Conservation (phyloP, 2,329 filamentous ascomycete genomes). For the Cucurbitaria berberidis region DNA sequence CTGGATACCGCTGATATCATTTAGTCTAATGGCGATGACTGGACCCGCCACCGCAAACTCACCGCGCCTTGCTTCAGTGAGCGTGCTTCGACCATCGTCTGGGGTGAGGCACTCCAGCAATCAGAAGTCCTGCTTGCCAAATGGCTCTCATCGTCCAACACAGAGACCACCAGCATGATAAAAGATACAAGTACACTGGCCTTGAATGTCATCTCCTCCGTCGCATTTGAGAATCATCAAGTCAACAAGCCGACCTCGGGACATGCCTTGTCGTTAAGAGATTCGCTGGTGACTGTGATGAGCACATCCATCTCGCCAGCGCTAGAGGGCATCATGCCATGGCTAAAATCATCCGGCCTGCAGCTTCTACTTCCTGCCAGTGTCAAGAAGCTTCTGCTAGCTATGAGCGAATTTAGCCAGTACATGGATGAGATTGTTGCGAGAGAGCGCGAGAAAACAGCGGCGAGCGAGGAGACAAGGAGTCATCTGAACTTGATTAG, state of each 20-base stretch:
- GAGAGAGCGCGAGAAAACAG: not conserved
- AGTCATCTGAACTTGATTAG: constrained; percentile 32
- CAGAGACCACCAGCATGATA: constrained; percentile 25
- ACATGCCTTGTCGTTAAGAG: constrained; percentile 21
- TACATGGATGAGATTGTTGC: constrained; percentile 23
- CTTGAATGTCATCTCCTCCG: constrained; percentile 48
- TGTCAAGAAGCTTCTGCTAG: constrained; percentile 21
- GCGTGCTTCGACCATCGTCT: constrained; percentile 53
- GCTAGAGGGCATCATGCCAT: constrained; percentile 14
- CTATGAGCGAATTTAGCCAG: constrained; percentile 21
- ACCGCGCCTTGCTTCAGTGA: constrained; percentile 55
- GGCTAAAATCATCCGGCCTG: constrained; percentile 7
- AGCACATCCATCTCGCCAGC: constrained; percentile 30
- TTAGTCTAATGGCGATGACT: constrained; percentile 9
- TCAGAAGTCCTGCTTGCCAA: constrained; percentile 43
- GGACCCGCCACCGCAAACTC: constrained; percentile 54
- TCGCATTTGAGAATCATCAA: constrained; percentile 42
- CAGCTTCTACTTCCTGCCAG: constrained; percentile 24
- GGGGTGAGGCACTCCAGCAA: constrained; percentile 66
- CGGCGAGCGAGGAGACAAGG: not conserved
- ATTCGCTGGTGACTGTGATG: constrained; percentile 35
- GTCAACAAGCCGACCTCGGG: constrained; percentile 19
- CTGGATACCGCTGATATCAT: not conserved
- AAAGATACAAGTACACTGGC: constrained; percentile 46
- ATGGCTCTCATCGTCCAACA: constrained; percentile 32